These are phyloP conservation scores for Monosporascus cannonballus DNA, from an alignment of 2,329 filamentous ascomycete genomes.

Conservation along the genomic window DNA sequence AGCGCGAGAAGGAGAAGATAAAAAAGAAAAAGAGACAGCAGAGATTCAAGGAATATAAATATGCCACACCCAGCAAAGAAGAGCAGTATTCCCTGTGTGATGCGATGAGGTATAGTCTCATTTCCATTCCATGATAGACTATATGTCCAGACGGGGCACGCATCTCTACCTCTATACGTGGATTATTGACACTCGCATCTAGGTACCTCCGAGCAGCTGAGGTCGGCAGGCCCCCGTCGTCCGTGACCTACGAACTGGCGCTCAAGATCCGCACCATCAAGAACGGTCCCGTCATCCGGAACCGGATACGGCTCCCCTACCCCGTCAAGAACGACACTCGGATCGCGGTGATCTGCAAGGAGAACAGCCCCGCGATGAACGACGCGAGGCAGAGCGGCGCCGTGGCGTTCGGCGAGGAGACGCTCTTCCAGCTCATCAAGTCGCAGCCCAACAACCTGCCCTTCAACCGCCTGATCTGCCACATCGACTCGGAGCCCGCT, in stretches of 20 bases:
- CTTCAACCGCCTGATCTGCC: constrained; percentile 87
- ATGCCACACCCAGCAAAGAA: constrained; percentile 55
- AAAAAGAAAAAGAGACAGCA: constrained; percentile 59
- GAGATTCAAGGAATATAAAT: constrained; percentile 58
- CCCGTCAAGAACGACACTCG: constrained; percentile 82
- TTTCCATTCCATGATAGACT: constrained; percentile 14
- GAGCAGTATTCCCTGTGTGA: constrained; percentile 80
- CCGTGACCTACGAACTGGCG: constrained; percentile 82
- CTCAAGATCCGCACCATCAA: constrained; percentile 78
- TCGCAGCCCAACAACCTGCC: constrained; percentile 64
- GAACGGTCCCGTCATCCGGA: constrained; percentile 81
- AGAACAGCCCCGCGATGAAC: constrained; percentile 65
- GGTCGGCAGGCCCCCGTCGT: constrained; percentile 70
- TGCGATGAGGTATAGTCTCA: constrained; percentile 67
- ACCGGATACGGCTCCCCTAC: constrained; percentile 81
- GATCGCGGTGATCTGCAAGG: constrained; percentile 87
- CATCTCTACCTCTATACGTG: constrained; percentile 9
- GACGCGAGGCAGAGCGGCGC: constrained; percentile 76
- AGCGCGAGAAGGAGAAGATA: constrained; percentile 43
- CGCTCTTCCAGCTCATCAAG: constrained; percentile 72
- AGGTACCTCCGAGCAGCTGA: constrained; percentile 90
- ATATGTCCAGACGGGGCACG: neutral
- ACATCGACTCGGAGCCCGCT: constrained; percentile 68
- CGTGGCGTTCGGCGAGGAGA: constrained; percentile 75
- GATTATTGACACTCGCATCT: constrained; percentile 1